Evolutionary conservation across 1,139 yeast genomes (phyloP), one percentile per base, ranked within the genome.

Genomic region (Geotrichum histeridarum): DNA sequence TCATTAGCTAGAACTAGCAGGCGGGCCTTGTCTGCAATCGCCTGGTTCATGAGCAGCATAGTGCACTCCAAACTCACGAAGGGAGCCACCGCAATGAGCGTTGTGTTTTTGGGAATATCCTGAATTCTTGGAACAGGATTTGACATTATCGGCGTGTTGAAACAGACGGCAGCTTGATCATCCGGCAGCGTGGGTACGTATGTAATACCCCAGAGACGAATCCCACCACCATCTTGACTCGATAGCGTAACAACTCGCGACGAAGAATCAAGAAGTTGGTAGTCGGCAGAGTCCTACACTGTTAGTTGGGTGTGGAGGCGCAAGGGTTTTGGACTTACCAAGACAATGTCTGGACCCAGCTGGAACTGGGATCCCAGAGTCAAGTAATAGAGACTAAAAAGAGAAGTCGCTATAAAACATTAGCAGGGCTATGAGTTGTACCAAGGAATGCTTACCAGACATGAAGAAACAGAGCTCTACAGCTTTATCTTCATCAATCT

Each of bases 321-420:
- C n/a, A 9, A 5, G 47, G 43, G n/a, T n/a, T 27, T n/a, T 9
- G 8, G 7, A 50, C 56, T 42, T 42, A 54, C 56, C 42, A 54
- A 31, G n/a, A 37, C 57, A 2, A 56, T 46, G 15, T 54, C 55
- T 5, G 50, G 44, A 3, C 55, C 55, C 32, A 56, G 48, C 17
- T 45, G 35, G 31, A 54, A 56, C 12, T 44, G 37, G 36, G 50
- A 32, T 22, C 36, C 48, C 12, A 52, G 35, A 8, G 48, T n/a
- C n/a, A 56, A 39, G 35, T 54, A 56, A 36, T 54, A 56, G n/a
- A 56, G 46, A 33, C 59, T 53, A 27, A 56, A 54, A 12, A 43
- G 31, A 22, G 50, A 41, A 14, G 51, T 39, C 9, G 52, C 51
- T 41, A 43, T 9, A 32, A 22, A 38, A 22, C 27, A 17, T 32